Conservation (phyloP, 2,329 filamentous ascomycete genomes). For the Diaporthe aspalathi region DNA sequence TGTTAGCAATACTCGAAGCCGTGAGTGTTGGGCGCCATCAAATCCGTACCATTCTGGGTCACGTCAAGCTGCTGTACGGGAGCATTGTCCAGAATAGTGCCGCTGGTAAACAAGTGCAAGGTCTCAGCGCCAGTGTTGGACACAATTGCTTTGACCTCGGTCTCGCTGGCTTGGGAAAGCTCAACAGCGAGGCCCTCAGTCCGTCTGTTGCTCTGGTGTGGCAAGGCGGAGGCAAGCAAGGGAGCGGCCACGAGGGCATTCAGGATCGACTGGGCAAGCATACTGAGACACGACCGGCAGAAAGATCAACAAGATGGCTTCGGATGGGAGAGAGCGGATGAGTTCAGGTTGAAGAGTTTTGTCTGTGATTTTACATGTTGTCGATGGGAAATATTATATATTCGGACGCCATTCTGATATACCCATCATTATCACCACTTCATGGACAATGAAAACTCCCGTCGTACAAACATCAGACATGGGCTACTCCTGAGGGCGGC, state of each 20-base stretch:
- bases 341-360: neutral
- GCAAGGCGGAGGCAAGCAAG: constrained; percentile 22
- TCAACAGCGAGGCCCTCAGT: constrained; percentile 5
- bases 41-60: constrained; percentile 12
- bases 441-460: neutral
- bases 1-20: neutral
- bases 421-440: neutral
- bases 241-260: constrained; percentile 20
- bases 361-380: fast-evolving
- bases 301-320: neutral
- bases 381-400: neutral
- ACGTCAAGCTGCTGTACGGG: constrained; percentile 28
- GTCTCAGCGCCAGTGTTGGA: constrained; percentile 25
- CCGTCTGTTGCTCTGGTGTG: constrained; percentile 24
- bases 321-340: no score
- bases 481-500: neutral
- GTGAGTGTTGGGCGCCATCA: no score
- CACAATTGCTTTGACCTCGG: constrained; percentile 18
- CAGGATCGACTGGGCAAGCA: constrained; percentile 12
- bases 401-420: neutral
- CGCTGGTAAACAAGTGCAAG: constrained; percentile 27
- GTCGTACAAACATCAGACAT: neutral
- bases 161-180: constrained; percentile 23
- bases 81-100: constrained; percentile 28
- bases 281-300: neutral